phyloP scores from a whole-genome alignment of 768 basidiomycete species.

The Pleurotus giganteus region DNA sequence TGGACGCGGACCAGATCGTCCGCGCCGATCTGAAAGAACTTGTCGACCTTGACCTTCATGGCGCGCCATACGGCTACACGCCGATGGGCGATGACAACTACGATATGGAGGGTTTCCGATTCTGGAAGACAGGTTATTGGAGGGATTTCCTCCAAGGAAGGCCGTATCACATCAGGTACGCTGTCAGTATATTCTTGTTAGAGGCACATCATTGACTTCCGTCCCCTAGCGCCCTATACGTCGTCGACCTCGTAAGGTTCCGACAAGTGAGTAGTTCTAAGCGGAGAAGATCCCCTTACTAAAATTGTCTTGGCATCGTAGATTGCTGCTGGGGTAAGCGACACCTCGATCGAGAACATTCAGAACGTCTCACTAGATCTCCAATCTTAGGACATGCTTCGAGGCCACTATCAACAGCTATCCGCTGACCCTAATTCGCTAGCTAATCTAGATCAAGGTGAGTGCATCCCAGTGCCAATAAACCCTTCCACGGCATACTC shows the following conservation, averaged over 20 bases:
- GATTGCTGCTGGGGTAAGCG: slow-evolving; percentile 51
- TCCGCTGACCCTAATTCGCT: slow-evolving; percentile 94
- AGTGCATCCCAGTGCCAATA: neutral
- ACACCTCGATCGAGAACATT: neutral
- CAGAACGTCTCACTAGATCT: slow-evolving; percentile 4
- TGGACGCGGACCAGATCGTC: slow-evolving; percentile 97
- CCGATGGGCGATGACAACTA: slow-evolving; percentile 96
- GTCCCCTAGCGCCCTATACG: slow-evolving; percentile 78
- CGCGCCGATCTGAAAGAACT: slow-evolving; percentile 94
- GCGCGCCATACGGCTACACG: slow-evolving; percentile 93
- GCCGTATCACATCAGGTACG: slow-evolving; percentile 94
- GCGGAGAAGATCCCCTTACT: neutral
- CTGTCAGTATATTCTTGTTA: slow-evolving; percentile 1
- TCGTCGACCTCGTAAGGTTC: slow-evolving; percentile 94
- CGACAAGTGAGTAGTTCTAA: slow-evolving; percentile 62
- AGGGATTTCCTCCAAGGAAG: slow-evolving; percentile 77
- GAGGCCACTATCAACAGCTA: slow-evolving; percentile 88
- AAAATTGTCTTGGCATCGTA: neutral
- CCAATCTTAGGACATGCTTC: slow-evolving; percentile 68
- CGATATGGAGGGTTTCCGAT: slow-evolving; percentile 97
- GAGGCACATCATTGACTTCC: slow-evolving; percentile 11
- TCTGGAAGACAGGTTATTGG: slow-evolving; percentile 99
- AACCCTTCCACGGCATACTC: neutral
- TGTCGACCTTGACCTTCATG: slow-evolving; percentile 89
- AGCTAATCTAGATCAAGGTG: slow-evolving; percentile 93